These are phyloP conservation scores for Musa beccarii DNA, from an alignment of 176 grass and related monocot genomes.

Conservation along the genomic window DNA sequence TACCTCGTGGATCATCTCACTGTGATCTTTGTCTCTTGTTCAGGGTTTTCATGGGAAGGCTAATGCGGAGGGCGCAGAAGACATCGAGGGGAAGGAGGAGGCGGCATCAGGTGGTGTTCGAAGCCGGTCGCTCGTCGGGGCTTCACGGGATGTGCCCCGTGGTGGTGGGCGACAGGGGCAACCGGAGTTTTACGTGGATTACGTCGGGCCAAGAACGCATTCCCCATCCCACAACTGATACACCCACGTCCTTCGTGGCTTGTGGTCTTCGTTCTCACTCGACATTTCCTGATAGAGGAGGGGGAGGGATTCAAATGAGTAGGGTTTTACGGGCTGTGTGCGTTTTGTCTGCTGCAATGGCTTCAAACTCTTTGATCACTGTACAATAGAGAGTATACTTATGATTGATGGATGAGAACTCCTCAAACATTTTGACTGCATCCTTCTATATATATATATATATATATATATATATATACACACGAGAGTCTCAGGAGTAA, in stretches of 20 bases:
- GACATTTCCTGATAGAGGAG: neutral
- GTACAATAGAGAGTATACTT: constrained; percentile 22
- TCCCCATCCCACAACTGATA: constrained; percentile 71
- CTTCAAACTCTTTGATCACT: constrained; percentile 17
- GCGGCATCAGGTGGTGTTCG: constrained; percentile 31
- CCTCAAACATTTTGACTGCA: neutral
- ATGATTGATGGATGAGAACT: neutral
- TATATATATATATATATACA: too few species aligned
- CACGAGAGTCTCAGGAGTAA: too few species aligned
- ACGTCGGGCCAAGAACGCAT: constrained; percentile 52
- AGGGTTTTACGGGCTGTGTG: constrained; percentile 19
- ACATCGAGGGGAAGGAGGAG: neutral
- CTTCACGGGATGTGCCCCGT: constrained; percentile 20
- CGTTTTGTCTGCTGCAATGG: constrained; percentile 31
- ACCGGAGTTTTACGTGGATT: constrained; percentile 66
- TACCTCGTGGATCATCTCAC: too few species aligned
- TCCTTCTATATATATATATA: neutral
- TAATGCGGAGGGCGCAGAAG: too few species aligned
- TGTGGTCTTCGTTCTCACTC: neutral
- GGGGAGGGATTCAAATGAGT: neutral
- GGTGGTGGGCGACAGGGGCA: constrained; percentile 12
- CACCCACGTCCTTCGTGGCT: neutral
- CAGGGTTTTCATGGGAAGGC: neutral
- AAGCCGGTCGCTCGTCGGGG: constrained; percentile 25
- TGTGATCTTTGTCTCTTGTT: neutral